A percentile compares a stretch with the other conserved stretches of the same genome.
These are phyloP conservation scores for Taiwanofungus camphoratus DNA, from an alignment of 1,284 basidiomycete species.

Conservation along the genomic window DNA sequence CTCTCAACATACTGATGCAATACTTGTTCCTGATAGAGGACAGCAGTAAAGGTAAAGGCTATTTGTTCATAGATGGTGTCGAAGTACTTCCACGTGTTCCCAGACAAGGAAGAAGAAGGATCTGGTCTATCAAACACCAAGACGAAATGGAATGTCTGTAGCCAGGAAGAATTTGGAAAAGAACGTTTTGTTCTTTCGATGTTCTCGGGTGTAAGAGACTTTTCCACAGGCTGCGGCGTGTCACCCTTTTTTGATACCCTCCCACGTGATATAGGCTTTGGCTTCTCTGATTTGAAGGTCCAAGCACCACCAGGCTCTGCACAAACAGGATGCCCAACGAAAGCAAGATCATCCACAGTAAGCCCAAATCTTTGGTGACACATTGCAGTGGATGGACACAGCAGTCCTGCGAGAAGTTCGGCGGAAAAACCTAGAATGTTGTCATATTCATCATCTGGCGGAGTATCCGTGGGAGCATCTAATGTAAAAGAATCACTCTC, in stretches of 20 bases:
- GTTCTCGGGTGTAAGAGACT: constrained; percentile 21
- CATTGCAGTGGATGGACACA: constrained; percentile 75
- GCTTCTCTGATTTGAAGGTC: constrained; percentile 61
- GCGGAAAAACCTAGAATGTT: constrained; percentile 75
- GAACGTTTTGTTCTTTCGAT: constrained; percentile 8
- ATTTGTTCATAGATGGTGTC: constrained; percentile 85
- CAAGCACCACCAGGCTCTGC: constrained; percentile 70
- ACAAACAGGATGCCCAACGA: constrained; percentile 92
- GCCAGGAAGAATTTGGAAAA: constrained; percentile 36
- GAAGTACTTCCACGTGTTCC: constrained; percentile 73
- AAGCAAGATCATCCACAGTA: constrained; percentile 87
- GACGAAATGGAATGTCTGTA: constrained; percentile 85
- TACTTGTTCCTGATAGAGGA: constrained; percentile 84
- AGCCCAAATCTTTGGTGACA: constrained; percentile 96
- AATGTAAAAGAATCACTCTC: constrained; percentile 10
- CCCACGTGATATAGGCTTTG: constrained; percentile 43
- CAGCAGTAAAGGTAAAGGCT: constrained; percentile 83
- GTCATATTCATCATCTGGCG: constrained; percentile 45
- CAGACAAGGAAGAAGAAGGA: constrained; percentile 72
- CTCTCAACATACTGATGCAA: constrained; percentile 75
- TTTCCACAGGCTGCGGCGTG: constrained; percentile 20
- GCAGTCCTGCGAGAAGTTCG: constrained; percentile 76
- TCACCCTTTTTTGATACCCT: constrained; percentile 44
- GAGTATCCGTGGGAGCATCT: constrained; percentile 9
- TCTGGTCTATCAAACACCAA: constrained; percentile 88